Evolutionary conservation across 331 rosid species (phyloP), one percentile per base, ranked within the genome.

Genomic region (Acacia concinna): DNA sequence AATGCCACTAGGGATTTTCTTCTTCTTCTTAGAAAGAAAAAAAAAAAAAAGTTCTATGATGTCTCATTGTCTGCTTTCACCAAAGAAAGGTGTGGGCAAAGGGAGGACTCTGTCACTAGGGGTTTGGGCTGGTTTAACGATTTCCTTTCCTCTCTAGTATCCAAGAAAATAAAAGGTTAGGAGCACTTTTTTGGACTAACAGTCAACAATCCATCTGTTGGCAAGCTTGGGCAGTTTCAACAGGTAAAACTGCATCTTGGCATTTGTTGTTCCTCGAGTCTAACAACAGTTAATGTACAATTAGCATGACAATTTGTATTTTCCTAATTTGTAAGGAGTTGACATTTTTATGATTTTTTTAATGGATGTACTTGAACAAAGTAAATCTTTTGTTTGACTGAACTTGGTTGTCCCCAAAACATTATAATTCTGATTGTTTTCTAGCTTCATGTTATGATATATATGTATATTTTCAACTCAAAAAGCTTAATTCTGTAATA

Each of bases 81-180:
- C n/a, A n/a, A n/a, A n/a, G n/a, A n/a, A n/a, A n/a, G n/a, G n/a
- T n/a, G n/a, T n/a, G n/a, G n/a, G n/a, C n/a, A n/a, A n/a, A n/a
- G n/a, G n/a, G n/a, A n/a, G n/a, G n/a, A n/a, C n/a, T n/a, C n/a
- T n/a, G n/a, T n/a, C n/a, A n/a, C n/a, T n/a, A n/a, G n/a, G n/a
- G n/a, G n/a, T n/a, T n/a, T n/a, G n/a, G n/a, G n/a, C n/a, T n/a
- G n/a, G n/a, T n/a, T n/a, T n/a, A n/a, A n/a, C n/a, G n/a, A n/a
- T n/a, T n/a, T n/a, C n/a, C n/a, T n/a, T n/a, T n/a, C n/a, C 4
- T 97, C 94, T 77, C 92, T 93, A 28, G 81, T 76, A 80, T 83
- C 98, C 73, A 90, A 84, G 89, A 93, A 87, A 88, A 91, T 92
- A 84, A 93, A 87, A 83, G 88, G 90, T 35, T 93, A 81, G 75